phyloP scores from a whole-genome alignment of 2,329 filamentous ascomycete species.

The Stemphylium beticola region DNA sequence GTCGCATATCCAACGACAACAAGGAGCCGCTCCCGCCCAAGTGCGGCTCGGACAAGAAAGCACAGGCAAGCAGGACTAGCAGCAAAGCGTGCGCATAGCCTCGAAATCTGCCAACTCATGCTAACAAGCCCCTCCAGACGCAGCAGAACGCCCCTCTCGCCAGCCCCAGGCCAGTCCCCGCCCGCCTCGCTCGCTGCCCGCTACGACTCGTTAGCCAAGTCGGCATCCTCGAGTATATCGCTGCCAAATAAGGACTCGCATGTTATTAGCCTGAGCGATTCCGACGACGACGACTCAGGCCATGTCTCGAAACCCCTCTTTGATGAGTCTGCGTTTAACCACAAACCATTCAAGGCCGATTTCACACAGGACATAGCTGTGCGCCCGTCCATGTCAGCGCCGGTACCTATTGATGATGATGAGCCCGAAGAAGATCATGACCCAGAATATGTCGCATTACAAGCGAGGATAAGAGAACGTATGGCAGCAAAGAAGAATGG shows the following conservation, averaged over 20 bases:
- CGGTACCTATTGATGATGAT: constrained; percentile 30
- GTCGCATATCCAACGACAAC: constrained; percentile 30
- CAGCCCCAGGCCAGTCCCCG: constrained; percentile 16
- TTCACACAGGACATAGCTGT: constrained; percentile 10
- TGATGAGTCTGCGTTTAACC: neutral
- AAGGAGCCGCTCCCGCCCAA: constrained; percentile 13
- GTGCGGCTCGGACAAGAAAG: constrained; percentile 17
- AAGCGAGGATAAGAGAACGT: constrained; percentile 33
- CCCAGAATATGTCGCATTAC: constrained; percentile 35
- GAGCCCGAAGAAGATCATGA: constrained; percentile 38
- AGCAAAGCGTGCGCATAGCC: constrained; percentile 28
- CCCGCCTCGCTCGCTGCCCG: constrained; percentile 34
- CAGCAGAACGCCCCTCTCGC: constrained; percentile 35
- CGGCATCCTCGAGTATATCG: constrained; percentile 13
- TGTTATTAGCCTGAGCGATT: constrained; percentile 36
- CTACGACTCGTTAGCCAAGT: constrained; percentile 39
- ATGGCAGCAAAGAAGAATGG: constrained; percentile 27
- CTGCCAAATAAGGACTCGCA: constrained; percentile 15
- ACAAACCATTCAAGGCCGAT: neutral
- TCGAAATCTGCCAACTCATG: neutral
- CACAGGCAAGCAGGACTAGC: constrained; percentile 7
- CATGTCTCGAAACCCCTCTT: constrained; percentile 17
- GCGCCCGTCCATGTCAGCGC: constrained; percentile 11
- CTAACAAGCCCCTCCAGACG: constrained; percentile 23
- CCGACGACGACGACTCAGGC: constrained; percentile 21